Percentiles rank a stretch among this genome's conserved stretches.
phyloP scores from a whole-genome alignment of 1,139 yeast species.

The Pneumocystis murina region DNA sequence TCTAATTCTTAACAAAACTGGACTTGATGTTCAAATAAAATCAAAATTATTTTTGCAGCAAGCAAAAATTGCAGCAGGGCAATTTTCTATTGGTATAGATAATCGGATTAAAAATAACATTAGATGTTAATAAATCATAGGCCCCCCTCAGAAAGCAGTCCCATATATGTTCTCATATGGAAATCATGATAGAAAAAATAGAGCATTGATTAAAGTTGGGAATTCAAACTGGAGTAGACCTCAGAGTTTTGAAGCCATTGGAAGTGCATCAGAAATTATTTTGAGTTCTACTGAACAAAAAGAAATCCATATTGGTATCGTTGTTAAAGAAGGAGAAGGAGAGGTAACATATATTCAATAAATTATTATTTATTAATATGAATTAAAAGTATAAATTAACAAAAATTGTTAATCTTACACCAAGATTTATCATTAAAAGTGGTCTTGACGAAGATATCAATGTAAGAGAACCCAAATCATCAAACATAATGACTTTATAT shows the following conservation, averaged over 20 bases:
- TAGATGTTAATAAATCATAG: constrained; percentile 12
- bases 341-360: constrained; percentile 18
- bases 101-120: neutral
- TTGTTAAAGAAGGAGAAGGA: constrained; percentile 77
- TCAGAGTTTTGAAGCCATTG: constrained; percentile 78
- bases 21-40: constrained; percentile 43
- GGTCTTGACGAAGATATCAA: constrained; percentile 41
- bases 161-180: constrained; percentile 84
- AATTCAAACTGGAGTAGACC: constrained; percentile 67
- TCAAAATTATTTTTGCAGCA: constrained; percentile 30
- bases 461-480: constrained; percentile 40
- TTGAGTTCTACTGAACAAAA: constrained; percentile 43
- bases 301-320: constrained; percentile 64
- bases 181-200: constrained; percentile 42
- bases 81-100: constrained; percentile 1
- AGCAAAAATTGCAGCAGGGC: constrained; percentile 10
- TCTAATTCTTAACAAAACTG: constrained; percentile 66
- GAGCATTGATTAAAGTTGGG: constrained; percentile 55
- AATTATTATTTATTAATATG: neutral
- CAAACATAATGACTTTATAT: constrained; percentile 18
- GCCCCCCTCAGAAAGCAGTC: constrained; percentile 25
- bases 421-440: constrained; percentile 65
- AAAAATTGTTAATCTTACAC: constrained; percentile 65
- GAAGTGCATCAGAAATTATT: constrained; percentile 56
- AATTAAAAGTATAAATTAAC: constrained; percentile 42